phyloP scores from a whole-genome alignment of 805 yeast genomes.

The Cyberlindnera samutprakarnensis region DNA sequence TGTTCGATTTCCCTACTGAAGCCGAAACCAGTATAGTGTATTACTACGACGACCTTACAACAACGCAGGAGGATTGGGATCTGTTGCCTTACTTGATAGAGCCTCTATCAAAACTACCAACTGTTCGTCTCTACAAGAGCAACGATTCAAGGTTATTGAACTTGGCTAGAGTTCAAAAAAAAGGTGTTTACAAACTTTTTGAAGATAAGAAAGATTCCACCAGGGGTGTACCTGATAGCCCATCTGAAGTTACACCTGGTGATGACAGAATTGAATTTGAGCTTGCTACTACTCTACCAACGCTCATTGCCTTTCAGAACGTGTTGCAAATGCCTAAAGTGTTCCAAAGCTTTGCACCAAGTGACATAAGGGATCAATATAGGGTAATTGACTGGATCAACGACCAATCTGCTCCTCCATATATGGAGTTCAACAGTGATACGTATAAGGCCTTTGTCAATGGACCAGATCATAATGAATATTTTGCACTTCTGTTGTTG shows the following conservation, averaged over 20 bases:
- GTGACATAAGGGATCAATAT: conserved; percentile 47
- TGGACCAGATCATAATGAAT: conserved; percentile 3
- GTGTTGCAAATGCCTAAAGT: conserved; percentile 43
- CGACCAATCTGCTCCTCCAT: conserved; percentile 37
- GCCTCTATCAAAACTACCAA: conserved; percentile 50
- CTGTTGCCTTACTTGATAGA: conserved; percentile 55
- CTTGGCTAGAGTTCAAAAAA: conserved; percentile 34
- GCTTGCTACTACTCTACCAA: conserved; percentile 53
- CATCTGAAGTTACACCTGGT: no score
- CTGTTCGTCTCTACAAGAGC: conserved; percentile 46
- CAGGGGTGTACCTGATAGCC: no score
- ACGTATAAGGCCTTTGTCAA: conserved; percentile 6
- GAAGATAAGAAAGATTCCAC: background rate
- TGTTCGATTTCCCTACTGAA: conserved; percentile 11
- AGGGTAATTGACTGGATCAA: conserved; percentile 43
- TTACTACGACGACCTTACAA: conserved; percentile 41
- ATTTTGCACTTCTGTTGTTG: conserved; percentile 13
- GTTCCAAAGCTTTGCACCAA: conserved; percentile 55
- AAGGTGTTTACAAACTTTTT: conserved; percentile 28
- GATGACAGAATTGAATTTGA: conserved; percentile 30
- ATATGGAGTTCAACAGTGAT: conserved; percentile 38
- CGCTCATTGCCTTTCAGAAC: conserved; percentile 53
- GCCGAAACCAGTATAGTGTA: conserved; percentile 48
- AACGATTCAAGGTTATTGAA: conserved; percentile 34
- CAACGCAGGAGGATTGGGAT: conserved; percentile 54